Evolutionary conservation across 805 yeast genomes (phyloP).

Genomic region (Maudiozyma turicensis): DNA sequence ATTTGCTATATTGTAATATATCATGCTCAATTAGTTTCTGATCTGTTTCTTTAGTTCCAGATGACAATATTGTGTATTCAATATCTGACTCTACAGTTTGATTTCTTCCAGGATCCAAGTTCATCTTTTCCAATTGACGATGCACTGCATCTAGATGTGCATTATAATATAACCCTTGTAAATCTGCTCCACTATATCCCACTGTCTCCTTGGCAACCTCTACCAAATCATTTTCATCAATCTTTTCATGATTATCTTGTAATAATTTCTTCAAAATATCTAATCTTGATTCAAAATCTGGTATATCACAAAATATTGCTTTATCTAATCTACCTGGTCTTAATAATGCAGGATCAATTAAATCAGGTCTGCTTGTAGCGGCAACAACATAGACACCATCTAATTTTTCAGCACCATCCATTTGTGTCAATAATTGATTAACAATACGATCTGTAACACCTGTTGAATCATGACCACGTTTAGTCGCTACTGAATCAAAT

Average conservation of each 20-base stretch:
- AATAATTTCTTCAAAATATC: slow-evolving; percentile 45
- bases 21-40: not conserved
- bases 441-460: slow-evolving; percentile 98
- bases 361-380: slow-evolving; percentile 92
- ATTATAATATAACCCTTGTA: slow-evolving; percentile 85
- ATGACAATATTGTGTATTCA: not conserved
- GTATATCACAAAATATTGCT: slow-evolving; percentile 83
- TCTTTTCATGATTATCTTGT: slow-evolving; percentile 8
- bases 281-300: slow-evolving; percentile 55
- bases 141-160: slow-evolving; percentile 85
- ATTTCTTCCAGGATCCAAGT: not conserved
- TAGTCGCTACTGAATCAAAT: slow-evolving; percentile 94
- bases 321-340: slow-evolving; percentile 96
- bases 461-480: slow-evolving; percentile 94
- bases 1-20: no score
- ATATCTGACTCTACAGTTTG: not conserved
- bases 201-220: slow-evolving; percentile 38
- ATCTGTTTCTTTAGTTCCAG: not conserved
- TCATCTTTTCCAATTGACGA: slow-evolving; percentile 28
- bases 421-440: slow-evolving; percentile 91
- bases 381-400: slow-evolving; percentile 96
- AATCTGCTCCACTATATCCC: slow-evolving; percentile 90
- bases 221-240: slow-evolving; percentile 34
- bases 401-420: slow-evolving; percentile 98
- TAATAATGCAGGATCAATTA: slow-evolving; percentile 86